Base-by-base conservation (phyloP, 1,139 yeast species). In the Geotrichum australiense region DNA sequence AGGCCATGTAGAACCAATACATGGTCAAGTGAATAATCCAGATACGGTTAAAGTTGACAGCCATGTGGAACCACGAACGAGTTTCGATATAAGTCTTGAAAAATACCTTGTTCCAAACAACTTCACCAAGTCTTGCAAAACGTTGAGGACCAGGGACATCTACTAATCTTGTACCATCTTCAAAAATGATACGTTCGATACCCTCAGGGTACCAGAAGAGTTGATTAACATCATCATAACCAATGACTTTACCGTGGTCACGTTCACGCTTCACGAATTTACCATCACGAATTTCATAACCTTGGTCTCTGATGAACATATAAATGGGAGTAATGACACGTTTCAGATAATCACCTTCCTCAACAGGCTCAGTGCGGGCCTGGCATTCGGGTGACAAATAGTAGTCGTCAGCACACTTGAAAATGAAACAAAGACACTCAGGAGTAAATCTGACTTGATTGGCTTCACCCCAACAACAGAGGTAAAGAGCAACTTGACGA, bases 181-280 rank as follows among this genome's bases (percentile, higher is more conserved):
- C 89, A 59, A 89, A 77, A 39, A 82, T 75, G 58, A 91, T 89
- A 68, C 94, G 81, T 49, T 93, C 83, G 56, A 91, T 83, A 72
- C 98, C 99, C 68, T 91, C 97, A 34, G 98, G 97, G 68, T 91
- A 93, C 98, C 99, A 91, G 69, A 91, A 91, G 56, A 91, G 76
- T 71, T 93, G 99, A 68, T 93, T 91, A 49, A 91, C 94, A 71
- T 93, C 98, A 70, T 91, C 99, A 64, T 91, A 91, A 65, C 98
- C 98, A 60, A 91, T 80, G 53, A 91, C 76, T 61, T 83, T 75
- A 70, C 87, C 83, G 70, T 93, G 98, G 66, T 91, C 98, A 58
- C 76, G 83, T 73, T 91, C 98, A 65, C 99, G 89, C 70, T 93
- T 93, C 55, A 91, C 93, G 58, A 81, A 93, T 67, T 93, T 84